phyloP scores from a whole-genome alignment of 257 asterid species.

The Solanum paucissectum region DNA sequence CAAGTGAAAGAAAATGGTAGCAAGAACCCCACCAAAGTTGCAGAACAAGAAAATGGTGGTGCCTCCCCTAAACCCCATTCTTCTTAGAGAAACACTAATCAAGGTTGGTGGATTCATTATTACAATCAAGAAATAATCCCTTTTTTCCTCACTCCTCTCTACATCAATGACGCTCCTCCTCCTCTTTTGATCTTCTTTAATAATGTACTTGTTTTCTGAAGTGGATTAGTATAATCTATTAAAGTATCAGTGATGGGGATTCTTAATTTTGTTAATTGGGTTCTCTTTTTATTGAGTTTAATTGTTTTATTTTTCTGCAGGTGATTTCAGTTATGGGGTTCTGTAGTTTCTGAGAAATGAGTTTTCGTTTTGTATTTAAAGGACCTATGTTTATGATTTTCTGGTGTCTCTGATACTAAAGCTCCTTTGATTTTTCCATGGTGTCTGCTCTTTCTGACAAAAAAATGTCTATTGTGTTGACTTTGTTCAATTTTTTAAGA shows the following conservation, averaged over 20 bases:
- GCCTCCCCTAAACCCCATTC: slow-evolving; percentile 48
- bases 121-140: neutral
- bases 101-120: slow-evolving; percentile 33
- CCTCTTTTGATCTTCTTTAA: neutral
- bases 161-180: neutral
- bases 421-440: neutral
- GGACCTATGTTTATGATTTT: neutral
- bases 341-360: neutral
- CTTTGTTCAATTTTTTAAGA: neutral
- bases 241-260: neutral
- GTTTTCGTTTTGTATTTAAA: neutral
- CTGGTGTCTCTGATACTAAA: neutral
- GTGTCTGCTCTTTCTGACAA: neutral
- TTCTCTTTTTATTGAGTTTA: neutral
- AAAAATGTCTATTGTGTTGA: neutral
- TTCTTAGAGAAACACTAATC: slow-evolving; percentile 56
- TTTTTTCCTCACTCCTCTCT: neutral
- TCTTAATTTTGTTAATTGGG: neutral
- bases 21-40: slow-evolving; percentile 68
- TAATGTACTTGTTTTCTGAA: neutral
- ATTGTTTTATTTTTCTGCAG: neutral
- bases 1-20: slow-evolving; percentile 46
- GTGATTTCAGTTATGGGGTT: neutral
- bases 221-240: neutral
- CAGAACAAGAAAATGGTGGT: slow-evolving; percentile 25